Percentiles rank a stretch among this genome's conserved stretches.
phyloP scores from a whole-genome alignment of 805 yeast genomes.

The Starmerella apicola region DNA sequence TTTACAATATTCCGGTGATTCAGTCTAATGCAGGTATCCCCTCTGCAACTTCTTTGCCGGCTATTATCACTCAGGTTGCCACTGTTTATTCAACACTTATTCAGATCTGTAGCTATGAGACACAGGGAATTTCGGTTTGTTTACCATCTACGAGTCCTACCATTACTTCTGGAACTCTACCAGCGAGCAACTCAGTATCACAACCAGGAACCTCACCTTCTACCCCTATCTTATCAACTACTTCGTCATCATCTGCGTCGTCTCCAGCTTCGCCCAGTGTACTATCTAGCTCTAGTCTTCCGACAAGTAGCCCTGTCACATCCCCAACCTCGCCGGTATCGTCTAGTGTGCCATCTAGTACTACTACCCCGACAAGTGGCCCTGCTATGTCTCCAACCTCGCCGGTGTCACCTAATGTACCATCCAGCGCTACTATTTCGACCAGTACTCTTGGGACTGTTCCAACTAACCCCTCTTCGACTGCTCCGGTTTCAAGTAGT shows the following conservation, averaged over 20 bases:
- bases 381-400: neutral
- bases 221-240: too few relatives aligned
- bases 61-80: conserved; percentile 8
- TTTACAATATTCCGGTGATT: conserved; percentile 9
- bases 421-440: too few relatives aligned
- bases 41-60: conserved; percentile 4
- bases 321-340: neutral
- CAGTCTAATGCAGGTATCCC: conserved; percentile 3
- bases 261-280: too few relatives aligned
- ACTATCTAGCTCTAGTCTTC: too few relatives aligned
- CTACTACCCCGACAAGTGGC: neutral
- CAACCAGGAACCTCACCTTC: too few relatives aligned
- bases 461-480: too few relatives aligned
- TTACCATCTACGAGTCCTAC: conserved; percentile 4
- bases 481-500: too few relatives aligned
- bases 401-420: too few relatives aligned
- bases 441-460: neutral
- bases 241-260: neutral
- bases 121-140: conserved; percentile 11
- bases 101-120: conserved; percentile 6
- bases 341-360: too few relatives aligned
- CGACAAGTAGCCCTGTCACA: neutral
- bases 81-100: conserved; percentile 7
- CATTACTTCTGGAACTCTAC: neutral
- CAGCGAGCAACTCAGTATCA: too few relatives aligned